Conservation (phyloP, 371 early-diverging fungal genomes). For the Zopfochytrium polystomum region DNA sequence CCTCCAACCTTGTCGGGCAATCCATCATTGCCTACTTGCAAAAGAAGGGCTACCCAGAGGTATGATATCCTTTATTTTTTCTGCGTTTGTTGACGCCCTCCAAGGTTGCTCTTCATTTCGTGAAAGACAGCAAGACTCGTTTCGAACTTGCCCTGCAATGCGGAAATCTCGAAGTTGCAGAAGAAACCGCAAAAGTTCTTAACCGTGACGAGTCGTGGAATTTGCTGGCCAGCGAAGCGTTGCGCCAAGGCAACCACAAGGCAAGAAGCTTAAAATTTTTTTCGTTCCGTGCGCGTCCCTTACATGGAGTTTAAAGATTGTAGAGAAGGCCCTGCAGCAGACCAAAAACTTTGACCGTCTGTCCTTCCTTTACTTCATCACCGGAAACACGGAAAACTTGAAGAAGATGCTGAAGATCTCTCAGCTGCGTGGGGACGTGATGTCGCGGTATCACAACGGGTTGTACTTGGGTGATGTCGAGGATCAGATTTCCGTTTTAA, state of each 20-base stretch:
- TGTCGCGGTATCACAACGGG: conserved; percentile 86
- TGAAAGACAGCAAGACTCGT: conserved; percentile 89
- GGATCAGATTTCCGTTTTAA: conserved; percentile 75
- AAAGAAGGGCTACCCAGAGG: conserved; percentile 96
- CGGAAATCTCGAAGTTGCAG: conserved; percentile 88
- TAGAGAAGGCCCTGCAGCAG: conserved; percentile 86
- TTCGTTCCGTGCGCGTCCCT: conserved; percentile 7
- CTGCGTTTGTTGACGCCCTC: not conserved
- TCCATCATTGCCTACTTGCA: conserved; percentile 97
- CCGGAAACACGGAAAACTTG: conserved; percentile 84
- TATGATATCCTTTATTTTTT: conserved; percentile 20
- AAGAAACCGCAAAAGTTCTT: conserved; percentile 84
- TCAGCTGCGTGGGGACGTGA: conserved; percentile 71
- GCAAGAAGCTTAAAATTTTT: conserved; percentile 10
- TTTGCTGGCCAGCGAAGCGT: conserved; percentile 79
- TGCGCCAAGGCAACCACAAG: conserved; percentile 85
- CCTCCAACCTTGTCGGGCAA: conserved; percentile 94
- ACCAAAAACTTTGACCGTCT: conserved; percentile 84
- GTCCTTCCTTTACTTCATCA: conserved; percentile 88
- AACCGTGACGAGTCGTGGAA: conserved; percentile 86
- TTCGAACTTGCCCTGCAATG: conserved; percentile 96
- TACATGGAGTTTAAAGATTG: conserved; percentile 50
- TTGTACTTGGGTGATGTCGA: conserved; percentile 83
- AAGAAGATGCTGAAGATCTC: conserved; percentile 90
- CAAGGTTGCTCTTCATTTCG: conserved; percentile 94